These are phyloP conservation scores for Suillus clintonianus DNA, from an alignment of 768 basidiomycete genomes.

Conservation along the genomic window DNA sequence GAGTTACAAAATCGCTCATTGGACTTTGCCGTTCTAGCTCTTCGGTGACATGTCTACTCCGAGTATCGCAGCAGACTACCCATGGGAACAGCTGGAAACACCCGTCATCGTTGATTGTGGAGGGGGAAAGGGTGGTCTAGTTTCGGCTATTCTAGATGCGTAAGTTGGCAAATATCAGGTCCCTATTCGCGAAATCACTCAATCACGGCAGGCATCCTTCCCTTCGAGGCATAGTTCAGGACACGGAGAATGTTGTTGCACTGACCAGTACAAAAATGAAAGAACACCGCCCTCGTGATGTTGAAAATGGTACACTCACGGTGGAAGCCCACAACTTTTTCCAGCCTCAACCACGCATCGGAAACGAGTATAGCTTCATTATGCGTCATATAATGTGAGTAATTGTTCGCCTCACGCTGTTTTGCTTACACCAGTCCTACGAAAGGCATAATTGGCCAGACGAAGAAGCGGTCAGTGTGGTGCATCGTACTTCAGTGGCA, in stretches of 20 bases:
- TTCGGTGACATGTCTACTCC: constrained; percentile 22
- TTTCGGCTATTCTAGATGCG: constrained; percentile 39
- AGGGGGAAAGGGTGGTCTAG: constrained; percentile 41
- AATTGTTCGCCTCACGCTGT: not conserved
- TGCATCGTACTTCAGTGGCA: not conserved
- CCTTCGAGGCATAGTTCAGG: constrained; percentile 36
- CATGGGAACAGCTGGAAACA: constrained; percentile 35
- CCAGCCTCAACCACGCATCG: constrained; percentile 31
- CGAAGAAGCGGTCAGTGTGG: not conserved
- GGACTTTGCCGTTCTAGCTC: not conserved
- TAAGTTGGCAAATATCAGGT: constrained; percentile 12
- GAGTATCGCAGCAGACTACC: constrained; percentile 42
- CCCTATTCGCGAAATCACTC: not conserved
- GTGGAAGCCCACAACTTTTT: constrained; percentile 44
- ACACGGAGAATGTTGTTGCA: constrained; percentile 29
- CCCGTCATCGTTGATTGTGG: constrained; percentile 43
- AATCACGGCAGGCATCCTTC: not conserved
- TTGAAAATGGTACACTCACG: constrained; percentile 32
- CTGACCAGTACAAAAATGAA: constrained; percentile 7
- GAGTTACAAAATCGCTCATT: not conserved
- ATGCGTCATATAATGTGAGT: constrained; percentile 1
- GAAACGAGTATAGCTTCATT: not conserved
- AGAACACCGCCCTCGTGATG: constrained; percentile 34
- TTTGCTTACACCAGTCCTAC: not conserved
- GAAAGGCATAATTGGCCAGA: constrained; percentile 16